Percentiles rank a stretch among this genome's conserved stretches.
phyloP scores from a whole-genome alignment of 2,329 filamentous ascomycete genomes.

The Tolypocladium sp. region DNA sequence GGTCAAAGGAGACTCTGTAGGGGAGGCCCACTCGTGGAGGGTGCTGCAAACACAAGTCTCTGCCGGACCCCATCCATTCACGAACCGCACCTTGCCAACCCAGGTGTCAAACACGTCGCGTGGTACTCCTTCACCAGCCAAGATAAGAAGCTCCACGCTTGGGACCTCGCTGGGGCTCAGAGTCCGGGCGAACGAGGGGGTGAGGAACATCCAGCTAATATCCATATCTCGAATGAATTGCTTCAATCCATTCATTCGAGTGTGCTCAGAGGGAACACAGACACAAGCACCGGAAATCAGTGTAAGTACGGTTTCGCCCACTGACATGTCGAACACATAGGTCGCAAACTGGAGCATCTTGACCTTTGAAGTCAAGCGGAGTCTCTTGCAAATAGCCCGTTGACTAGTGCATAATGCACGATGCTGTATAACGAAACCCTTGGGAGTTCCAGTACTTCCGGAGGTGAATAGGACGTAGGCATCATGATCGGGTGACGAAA shows the following conservation, averaged over 20 bases:
- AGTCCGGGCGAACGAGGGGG: conserved; percentile 2
- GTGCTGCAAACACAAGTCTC: conserved; percentile 2
- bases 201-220: conserved; percentile 2
- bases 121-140: conserved; percentile 3
- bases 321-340: not conserved
- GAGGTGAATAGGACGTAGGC: not conserved
- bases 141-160: conserved; percentile 1
- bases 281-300: not conserved
- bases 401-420: not conserved
- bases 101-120: conserved; percentile 3
- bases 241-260: not conserved
- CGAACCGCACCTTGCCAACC: conserved; percentile 2
- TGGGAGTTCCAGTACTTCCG: not conserved
- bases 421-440: not conserved
- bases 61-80: conserved; percentile 8
- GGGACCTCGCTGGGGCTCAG: conserved; percentile 1
- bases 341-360: not conserved
- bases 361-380: not conserved
- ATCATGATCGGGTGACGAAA: not conserved
- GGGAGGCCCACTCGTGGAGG: not conserved
- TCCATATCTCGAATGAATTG: conserved; percentile 1
- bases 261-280: not conserved
- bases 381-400: not conserved
- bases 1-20: not conserved
- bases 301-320: not conserved